Evolutionary conservation across 2,329 filamentous ascomycete species (phyloP), one percentile per base, ranked within the genome.

Genomic region (Phaeosphaeriaceae sp.): DNA sequence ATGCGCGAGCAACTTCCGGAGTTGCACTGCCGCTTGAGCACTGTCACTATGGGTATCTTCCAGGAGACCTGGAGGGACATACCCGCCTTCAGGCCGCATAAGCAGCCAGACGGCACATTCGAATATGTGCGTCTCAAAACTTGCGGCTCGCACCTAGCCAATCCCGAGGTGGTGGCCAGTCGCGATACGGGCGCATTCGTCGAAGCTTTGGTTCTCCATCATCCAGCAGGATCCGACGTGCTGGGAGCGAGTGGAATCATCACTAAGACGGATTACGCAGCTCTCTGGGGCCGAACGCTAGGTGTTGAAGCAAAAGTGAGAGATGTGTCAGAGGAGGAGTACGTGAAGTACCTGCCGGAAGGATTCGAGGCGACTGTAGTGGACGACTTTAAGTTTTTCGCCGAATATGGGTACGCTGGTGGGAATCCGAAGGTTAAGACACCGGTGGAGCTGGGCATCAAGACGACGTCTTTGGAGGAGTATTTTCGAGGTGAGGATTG

Each of bases 361-460:
- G 55, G 46, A 0, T 48, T 49, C 10, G 36, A 49, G 33, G 19
- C 15, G 4, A 46, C 31, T 9, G 15, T 57, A 7, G 13, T 54
- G 13, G 55, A 57, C 22, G n/a, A 42, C 6, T 11, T 57, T 33
- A 24, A 24, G n/a, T 57, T 57, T 21, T 53, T 57, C 31, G 27
- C 50, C 17, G 55, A 57, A 24, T 54, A 53, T 41, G 55, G 55
- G 13, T 57, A 57, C 19, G 41, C 46, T 21, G 55, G 51, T 20
- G 51, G 51, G n/a, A 54, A 57, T n/a, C 44, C 55, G 33, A 46
- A 41, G 21, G 40, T 57, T 31, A 57, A 54, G 36, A 57, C 55
- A 1, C 55, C 55, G 21, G 27, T 25, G 7, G 51, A 57, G 21
- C 24, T 57, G 33, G 51, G 55, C 19, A 57, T 57, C 55, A 40